Percentiles rank a stretch among this genome's conserved stretches.
Evolutionary conservation across 2,329 filamentous ascomycete genomes (phyloP).

Genomic region (Colletotrichum lini): DNA sequence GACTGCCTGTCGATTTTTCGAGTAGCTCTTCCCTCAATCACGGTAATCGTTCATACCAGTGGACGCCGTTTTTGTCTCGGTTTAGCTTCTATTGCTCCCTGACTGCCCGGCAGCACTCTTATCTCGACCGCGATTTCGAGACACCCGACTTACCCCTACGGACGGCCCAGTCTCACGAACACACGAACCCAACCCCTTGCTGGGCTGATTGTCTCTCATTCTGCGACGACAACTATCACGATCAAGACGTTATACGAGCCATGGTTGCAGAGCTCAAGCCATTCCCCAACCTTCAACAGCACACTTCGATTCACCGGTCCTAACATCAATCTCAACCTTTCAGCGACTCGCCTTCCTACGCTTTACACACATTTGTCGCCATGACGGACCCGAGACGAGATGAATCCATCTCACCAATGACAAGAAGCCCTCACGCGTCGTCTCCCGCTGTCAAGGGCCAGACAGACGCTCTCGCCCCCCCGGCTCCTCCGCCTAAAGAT

Average conservation of each 20-base stretch:
- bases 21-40: background rate
- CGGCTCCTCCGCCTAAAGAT: constrained; percentile 38
- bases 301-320: background rate
- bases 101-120: background rate
- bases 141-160: constrained; percentile 15
- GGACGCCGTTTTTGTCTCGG: constrained; percentile 21
- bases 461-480: constrained; percentile 30
- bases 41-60: constrained; percentile 2
- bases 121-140: constrained; percentile 7
- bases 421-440: constrained; percentile 35
- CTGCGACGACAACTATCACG: background rate
- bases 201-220: constrained; percentile 20
- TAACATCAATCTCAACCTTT: background rate
- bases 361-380: constrained; percentile 15
- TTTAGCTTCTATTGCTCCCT: constrained; percentile 15
- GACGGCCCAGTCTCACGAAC: constrained; percentile 1
- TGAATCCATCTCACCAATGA: constrained; percentile 47
- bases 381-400: constrained; percentile 43
- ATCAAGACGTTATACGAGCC: background rate
- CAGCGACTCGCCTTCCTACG: background rate
- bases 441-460: constrained; percentile 26
- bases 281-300: background rate
- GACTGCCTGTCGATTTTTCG: background rate
- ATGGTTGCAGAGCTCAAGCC: constrained; percentile 6
- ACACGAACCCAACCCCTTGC: constrained; percentile 14